These are phyloP conservation scores for Glomus cerebriforme DNA, from an alignment of 192 early-diverging fungal species.

Conservation along the genomic window DNA sequence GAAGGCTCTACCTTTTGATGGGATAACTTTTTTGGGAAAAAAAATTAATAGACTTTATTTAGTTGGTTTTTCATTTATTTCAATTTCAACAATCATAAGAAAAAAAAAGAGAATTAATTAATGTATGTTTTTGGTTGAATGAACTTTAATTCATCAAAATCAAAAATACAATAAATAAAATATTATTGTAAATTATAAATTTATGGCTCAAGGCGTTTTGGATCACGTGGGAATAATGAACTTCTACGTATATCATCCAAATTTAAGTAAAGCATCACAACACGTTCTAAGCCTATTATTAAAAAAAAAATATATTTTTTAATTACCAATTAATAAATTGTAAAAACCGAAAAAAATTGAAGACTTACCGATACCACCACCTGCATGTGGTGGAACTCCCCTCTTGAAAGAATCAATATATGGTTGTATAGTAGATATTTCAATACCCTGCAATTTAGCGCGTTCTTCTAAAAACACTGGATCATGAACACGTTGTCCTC, in stretches of 20 bases:
- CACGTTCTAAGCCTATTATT: constrained; percentile 82
- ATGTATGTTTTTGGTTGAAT: neutral
- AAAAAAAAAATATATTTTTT: neutral
- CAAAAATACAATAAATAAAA: neutral
- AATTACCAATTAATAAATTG: neutral
- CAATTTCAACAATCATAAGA: neutral
- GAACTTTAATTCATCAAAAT: neutral
- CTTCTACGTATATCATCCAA: constrained; percentile 92
- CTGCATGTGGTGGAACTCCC: constrained; percentile 96
- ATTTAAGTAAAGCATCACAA: constrained; percentile 95
- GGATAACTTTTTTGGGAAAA: neutral
- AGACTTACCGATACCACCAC: constrained; percentile 84
- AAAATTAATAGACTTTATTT: neutral
- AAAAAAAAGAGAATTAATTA: neutral
- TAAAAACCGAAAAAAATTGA: neutral
- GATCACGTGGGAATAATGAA: constrained; percentile 97
- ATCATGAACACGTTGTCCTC: constrained; percentile 98
- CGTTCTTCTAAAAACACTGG: constrained; percentile 76
- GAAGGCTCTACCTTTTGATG: constrained; percentile 71
- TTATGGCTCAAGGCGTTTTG: constrained; percentile 88
- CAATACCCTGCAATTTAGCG: constrained; percentile 74
- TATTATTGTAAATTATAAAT: neutral
- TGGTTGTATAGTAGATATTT: constrained; percentile 78
- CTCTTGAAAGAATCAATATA: constrained; percentile 97
- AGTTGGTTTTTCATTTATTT: neutral